Percentiles rank a stretch among this genome's conserved stretches.
These are phyloP conservation scores for Asterionellopsis glacialis DNA, from an alignment of 108 stramenopile species.

Conservation along the genomic window DNA sequence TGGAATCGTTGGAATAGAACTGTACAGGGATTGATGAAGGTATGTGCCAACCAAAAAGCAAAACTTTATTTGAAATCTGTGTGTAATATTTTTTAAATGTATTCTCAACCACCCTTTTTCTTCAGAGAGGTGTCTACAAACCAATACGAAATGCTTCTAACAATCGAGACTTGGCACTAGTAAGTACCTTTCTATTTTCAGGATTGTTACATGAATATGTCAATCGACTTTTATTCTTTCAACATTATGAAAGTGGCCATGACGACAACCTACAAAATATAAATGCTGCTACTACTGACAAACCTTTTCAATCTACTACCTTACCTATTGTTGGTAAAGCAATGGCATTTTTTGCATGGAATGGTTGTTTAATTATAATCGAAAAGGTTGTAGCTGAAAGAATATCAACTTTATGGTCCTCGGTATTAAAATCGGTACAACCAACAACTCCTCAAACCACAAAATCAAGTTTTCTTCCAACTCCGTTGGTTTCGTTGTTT, in stretches of 20 bases:
- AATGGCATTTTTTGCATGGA: slow-evolving; percentile 47
- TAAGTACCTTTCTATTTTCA: slow-evolving; percentile 34
- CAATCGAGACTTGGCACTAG: slow-evolving; percentile 18
- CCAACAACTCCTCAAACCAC: background rate
- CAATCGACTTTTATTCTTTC: slow-evolving; percentile 16
- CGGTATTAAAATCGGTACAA: background rate
- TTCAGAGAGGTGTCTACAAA: slow-evolving; percentile 31
- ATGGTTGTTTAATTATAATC: slow-evolving; percentile 35
- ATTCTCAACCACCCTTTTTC: no score
- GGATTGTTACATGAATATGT: slow-evolving; percentile 56
- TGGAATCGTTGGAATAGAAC: slow-evolving; percentile 53
- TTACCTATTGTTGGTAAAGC: slow-evolving; percentile 23
- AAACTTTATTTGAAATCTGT: no score
- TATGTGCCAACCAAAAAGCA: no score
- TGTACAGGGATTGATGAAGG: slow-evolving; percentile 29
- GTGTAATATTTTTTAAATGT: no score
- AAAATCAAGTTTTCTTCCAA: slow-evolving; percentile 16
- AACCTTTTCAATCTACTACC: no score
- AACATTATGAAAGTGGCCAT: background rate
- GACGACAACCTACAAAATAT: no score
- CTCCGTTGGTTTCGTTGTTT: slow-evolving; percentile 19
- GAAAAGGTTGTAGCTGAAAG: no score
- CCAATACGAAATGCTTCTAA: slow-evolving; percentile 23
- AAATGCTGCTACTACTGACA: no score
- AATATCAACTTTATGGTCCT: no score